Evolutionary conservation across 2,329 filamentous ascomycete species (phyloP).

Genomic region (Hypoxylon sp.): DNA sequence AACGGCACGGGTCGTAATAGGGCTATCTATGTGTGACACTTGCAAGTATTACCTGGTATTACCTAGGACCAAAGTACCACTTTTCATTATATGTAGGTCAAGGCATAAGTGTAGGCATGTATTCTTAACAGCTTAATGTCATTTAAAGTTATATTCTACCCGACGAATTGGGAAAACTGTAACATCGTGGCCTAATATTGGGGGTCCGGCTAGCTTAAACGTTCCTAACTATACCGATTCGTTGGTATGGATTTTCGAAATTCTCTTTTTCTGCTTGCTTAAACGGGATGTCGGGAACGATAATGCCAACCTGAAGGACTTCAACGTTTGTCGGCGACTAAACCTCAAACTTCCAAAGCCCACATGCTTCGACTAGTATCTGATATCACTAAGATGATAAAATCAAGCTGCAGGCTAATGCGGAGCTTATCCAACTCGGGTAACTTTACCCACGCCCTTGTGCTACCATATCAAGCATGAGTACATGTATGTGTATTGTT

Average conservation of each 20-base stretch:
- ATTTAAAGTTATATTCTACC: constrained; percentile 35
- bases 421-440: constrained; percentile 36
- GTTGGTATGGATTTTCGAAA: constrained; percentile 5
- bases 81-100: constrained; percentile 4
- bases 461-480: constrained; percentile 29
- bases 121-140: constrained; percentile 14
- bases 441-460: constrained; percentile 37
- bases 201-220: constrained; percentile 32
- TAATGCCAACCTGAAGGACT: constrained; percentile 7
- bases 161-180: constrained; percentile 36
- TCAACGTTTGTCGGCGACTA: constrained; percentile 31
- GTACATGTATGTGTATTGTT: constrained; percentile 9
- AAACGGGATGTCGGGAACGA: constrained; percentile 29
- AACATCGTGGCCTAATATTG: constrained; percentile 30
- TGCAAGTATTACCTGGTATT: constrained; percentile 18
- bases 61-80: constrained; percentile 10
- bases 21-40: constrained; percentile 32
- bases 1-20: constrained; percentile 25
- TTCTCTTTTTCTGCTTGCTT: constrained; percentile 1
- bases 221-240: constrained; percentile 9
- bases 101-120: neutral
- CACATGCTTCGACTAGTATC: constrained; percentile 2
- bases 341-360: constrained; percentile 14
- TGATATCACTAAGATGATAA: constrained; percentile 27
- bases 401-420: constrained; percentile 24